Evolutionary conservation across 2,329 filamentous ascomycete genomes (phyloP), one percentile per base, ranked within the genome.

Genomic region (Colletotrichum shisoi): DNA sequence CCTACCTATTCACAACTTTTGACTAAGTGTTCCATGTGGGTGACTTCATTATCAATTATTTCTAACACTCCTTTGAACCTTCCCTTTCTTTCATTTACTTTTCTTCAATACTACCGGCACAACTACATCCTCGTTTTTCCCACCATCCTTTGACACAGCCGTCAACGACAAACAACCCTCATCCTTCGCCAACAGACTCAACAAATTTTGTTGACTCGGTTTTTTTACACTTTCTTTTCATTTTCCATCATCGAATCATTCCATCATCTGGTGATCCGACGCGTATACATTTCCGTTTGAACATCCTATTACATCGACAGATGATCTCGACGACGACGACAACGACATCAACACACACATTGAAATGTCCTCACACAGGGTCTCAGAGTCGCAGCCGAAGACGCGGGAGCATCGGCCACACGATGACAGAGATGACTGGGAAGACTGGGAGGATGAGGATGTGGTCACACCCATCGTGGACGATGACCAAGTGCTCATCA

Each of bases 381-480:
- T 19, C 21, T 42, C 61, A n/a, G 21, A 9, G 57, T 48, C 66
- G 4, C 46, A 24, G 44, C 54, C 46, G 61, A 57, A 40, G 21
- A 27, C 17, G 12, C 34, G 56, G 31, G 44, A 69, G 24, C 51
- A 27, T 13, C 46, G 24, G 31, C 34, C 27, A 31, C 44, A 62
- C 6, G 11, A 34, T 15, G 71, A 67, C 46, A 74, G 70, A 56
- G 80, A 84, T 15, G 82, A 84, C 9, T 85, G 83, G 83, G 83
- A 85, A 67, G 82, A 84, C 34, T 85, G 83, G 83, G 81, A 83
- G 62, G 82, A 84, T 68, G 82, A 84, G 57, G 79, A 82, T 48
- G 76, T 77, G 37, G 61, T 79, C 24, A 80, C 80, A 12, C 78
- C 78, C 42, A 78, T 79, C 61, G 77, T 80, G 21, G 72, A 77